Evolutionary conservation across 2,329 filamentous ascomycete species (phyloP), one percentile per base, ranked within the genome.

Genomic region (Torrubiella hemipterigena): DNA sequence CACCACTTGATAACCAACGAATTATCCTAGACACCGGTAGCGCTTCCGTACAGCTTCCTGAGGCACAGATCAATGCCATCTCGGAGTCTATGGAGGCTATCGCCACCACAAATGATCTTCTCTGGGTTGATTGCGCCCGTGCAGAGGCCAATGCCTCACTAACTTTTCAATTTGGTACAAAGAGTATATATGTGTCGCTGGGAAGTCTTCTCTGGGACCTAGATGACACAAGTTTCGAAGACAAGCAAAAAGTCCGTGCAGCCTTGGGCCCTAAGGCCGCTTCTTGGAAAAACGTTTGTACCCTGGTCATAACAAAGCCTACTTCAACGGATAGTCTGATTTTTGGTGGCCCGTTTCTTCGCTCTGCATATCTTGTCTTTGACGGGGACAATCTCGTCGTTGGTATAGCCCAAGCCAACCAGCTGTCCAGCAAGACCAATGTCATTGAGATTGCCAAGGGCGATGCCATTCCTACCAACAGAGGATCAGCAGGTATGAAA

Each of bases 321-420:
- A 31, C 10, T 17, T 17, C 12, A 17, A 30, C 8, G 17, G 7
- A 3, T 14, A 14, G 21, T 22, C 32, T 17, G 19, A n/a, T n/a
- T n/a, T n/a, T 30, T 11, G 32, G 32, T 4, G 29, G 27, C 5
- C 35, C 35, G 2, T 13, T 35, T 25, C 30, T 37, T 9, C 29
- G 30, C 23, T 21, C 29, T 2, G 18, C 33, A 12, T 35, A 37
- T 21, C 26, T 30, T 8, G 35, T 37, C 4, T 37, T 23, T 13
- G 35, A 37, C 16, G 14, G 27, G 29, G 35, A 35, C 4, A n/a
- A 18, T 8, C 29, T 27, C 2, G 24, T 19, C 24, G 14, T 37
- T 4, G 21, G 24, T 2, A 25, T 37, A 10, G 35, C 35, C 8
- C 35, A 30, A 21, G 35, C 35, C 11, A 37, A 31, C 14, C 7